These are phyloP conservation scores for Saksenaea oblongispora DNA, from an alignment of 371 early-diverging fungal genomes.

Conservation along the genomic window DNA sequence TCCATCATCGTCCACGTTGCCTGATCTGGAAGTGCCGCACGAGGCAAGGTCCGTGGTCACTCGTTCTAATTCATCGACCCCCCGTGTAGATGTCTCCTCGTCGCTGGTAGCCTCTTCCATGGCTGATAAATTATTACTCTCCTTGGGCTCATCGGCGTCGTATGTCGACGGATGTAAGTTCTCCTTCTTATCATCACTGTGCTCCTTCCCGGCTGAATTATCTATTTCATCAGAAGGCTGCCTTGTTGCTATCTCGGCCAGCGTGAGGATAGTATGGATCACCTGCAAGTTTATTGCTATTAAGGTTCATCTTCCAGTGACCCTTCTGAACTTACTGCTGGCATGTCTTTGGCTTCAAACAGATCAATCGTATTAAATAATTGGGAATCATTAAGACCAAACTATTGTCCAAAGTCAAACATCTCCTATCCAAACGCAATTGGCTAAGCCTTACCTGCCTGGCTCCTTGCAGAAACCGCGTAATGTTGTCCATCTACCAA, in stretches of 20 bases:
- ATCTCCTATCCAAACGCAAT: neutral
- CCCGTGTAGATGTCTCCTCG: neutral
- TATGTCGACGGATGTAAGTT: neutral
- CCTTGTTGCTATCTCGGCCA: conserved; percentile 30
- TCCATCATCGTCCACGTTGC: conserved; percentile 1
- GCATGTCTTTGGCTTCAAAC: conserved; percentile 88
- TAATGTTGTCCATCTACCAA: conserved; percentile 86
- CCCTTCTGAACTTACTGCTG: conserved; percentile 55
- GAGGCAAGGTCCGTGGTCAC: conserved; percentile 6
- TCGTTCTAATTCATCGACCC: conserved; percentile 1
- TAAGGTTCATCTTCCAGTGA: neutral
- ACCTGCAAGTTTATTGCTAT: conserved; percentile 21
- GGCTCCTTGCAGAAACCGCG: conserved; percentile 65
- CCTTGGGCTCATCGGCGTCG: conserved; percentile 13
- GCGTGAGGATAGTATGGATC: conserved; percentile 34
- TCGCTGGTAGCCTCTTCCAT: neutral
- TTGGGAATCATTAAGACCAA: conserved; percentile 82
- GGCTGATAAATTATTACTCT: conserved; percentile 2
- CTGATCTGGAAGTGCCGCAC: conserved; percentile 6
- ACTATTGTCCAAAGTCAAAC: conserved; percentile 24
- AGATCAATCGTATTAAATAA: conserved; percentile 93
- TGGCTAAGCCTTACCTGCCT: conserved; percentile 37
- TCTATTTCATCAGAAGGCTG: conserved; percentile 11
- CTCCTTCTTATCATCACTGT: neutral
- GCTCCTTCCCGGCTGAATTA: neutral